These are phyloP conservation scores for Fusarium sp. DNA, from an alignment of 2,329 filamentous ascomycete genomes.

Conservation along the genomic window DNA sequence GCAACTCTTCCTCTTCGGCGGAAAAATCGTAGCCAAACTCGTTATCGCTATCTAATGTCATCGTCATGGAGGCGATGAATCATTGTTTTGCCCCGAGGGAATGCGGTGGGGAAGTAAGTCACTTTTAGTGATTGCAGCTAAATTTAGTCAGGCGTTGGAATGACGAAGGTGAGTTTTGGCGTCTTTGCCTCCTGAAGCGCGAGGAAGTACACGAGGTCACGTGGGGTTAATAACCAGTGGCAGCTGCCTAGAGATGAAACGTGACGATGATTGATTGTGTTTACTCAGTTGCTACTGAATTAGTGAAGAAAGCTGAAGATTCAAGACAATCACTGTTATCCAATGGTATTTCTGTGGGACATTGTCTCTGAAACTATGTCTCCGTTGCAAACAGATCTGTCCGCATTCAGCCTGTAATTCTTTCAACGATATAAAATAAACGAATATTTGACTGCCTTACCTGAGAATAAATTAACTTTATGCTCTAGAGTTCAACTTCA, in stretches of 20 bases:
- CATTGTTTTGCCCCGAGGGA: conserved; percentile 32
- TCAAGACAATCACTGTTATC: not conserved
- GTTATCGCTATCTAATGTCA: conserved; percentile 54
- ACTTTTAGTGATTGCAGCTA: conserved; percentile 12
- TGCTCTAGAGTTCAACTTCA: not conserved
- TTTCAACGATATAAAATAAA: not conserved
- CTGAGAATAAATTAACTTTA: not conserved
- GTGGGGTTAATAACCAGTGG: conserved; percentile 20
- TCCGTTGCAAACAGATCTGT: conserved; percentile 25
- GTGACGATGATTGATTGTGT: not conserved
- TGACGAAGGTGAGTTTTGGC: conserved; percentile 13
- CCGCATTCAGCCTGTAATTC: conserved; percentile 4
- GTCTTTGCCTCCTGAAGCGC: conserved; percentile 17
- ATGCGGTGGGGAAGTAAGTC: conserved; percentile 14
- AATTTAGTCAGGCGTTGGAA: conserved; percentile 16
- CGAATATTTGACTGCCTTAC: conserved; percentile 1
- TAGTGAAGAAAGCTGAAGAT: not conserved
- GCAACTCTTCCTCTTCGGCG: conserved; percentile 60
- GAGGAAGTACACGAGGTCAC: conserved; percentile 46
- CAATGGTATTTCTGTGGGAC: not conserved
- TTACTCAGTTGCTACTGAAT: conserved; percentile 2
- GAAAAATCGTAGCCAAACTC: conserved; percentile 64
- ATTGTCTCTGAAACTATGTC: conserved; percentile 5
- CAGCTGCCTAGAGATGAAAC: conserved; percentile 14
- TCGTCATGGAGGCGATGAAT: conserved; percentile 39